phyloP scores from a whole-genome alignment of 805 yeast species.

The Yarrowia porcina region DNA sequence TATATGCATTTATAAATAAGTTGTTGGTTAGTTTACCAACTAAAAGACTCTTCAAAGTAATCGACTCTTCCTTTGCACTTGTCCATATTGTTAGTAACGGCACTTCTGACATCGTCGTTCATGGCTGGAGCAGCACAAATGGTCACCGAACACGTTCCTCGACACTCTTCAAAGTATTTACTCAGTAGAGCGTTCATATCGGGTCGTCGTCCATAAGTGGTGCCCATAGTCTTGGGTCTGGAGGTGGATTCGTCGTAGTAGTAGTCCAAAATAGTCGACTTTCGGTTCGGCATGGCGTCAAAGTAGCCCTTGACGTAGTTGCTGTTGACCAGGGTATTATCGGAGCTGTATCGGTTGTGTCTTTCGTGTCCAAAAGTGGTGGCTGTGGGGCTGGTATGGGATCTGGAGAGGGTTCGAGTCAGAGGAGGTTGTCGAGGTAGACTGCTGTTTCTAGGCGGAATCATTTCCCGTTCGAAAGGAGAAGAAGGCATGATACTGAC shows the following conservation, averaged over 20 bases:
- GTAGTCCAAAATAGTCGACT: neutral
- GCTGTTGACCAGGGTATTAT: neutral
- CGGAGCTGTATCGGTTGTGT: constrained; percentile 24
- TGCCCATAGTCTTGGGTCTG: neutral
- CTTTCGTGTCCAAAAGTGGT: neutral
- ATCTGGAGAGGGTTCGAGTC: neutral
- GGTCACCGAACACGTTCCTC: constrained; percentile 51
- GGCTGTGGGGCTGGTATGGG: constrained; percentile 26
- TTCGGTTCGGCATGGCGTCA: neutral
- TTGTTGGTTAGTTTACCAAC: constrained; percentile 47
- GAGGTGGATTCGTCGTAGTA: neutral
- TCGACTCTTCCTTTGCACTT: constrained; percentile 52
- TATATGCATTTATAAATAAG: constrained; percentile 16
- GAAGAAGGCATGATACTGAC: neutral
- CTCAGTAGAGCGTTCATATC: neutral
- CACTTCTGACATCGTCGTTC: constrained; percentile 54
- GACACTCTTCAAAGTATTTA: constrained; percentile 30
- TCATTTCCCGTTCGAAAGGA: neutral
- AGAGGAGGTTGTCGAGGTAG: neutral
- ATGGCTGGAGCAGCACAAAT: constrained; percentile 62
- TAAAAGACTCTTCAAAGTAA: constrained; percentile 65
- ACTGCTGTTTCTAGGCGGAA: neutral
- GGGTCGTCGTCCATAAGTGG: constrained; percentile 33
- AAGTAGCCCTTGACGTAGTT: neutral
- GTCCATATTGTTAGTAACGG: constrained; percentile 45